These are phyloP conservation scores for Coelastrella sp. DNA, from an alignment of 139 green algal genomes.

Conservation along the genomic window DNA sequence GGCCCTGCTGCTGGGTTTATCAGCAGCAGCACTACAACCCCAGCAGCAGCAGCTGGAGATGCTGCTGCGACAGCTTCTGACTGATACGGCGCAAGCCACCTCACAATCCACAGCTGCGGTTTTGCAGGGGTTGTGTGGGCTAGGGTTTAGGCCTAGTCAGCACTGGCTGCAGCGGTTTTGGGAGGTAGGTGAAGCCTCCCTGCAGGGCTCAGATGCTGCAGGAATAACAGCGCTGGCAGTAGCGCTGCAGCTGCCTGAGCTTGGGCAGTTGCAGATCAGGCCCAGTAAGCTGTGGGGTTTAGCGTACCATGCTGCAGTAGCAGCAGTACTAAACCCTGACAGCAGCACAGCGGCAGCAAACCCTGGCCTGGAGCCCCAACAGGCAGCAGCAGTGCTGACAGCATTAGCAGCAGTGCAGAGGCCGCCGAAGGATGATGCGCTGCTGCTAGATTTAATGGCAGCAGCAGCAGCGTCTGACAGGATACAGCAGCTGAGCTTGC, in stretches of 20 bases:
- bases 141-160: conserved; percentile 33
- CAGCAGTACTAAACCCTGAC: not conserved
- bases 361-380: not conserved
- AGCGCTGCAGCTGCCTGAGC: conserved; percentile 9
- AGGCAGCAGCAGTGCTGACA: conserved; percentile 34
- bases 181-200: not conserved
- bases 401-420: not conserved
- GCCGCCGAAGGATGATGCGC: not conserved
- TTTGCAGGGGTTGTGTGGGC: conserved; percentile 22
- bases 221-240: conserved; percentile 12
- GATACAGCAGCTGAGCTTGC: not conserved
- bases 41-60: conserved; percentile 28
- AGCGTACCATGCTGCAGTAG: conserved; percentile 35
- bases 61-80: conserved; percentile 22
- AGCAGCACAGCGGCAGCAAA: conserved; percentile 1
- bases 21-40: conserved; percentile 23
- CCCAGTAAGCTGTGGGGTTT: conserved; percentile 16
- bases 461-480: not conserved
- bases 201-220: conserved; percentile 22
- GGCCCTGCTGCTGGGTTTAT: conserved; percentile 17
- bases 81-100: not conserved
- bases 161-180: conserved; percentile 48
- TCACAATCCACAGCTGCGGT: conserved; percentile 1
- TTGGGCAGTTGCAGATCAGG: not conserved
- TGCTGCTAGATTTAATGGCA: conserved; percentile 30